Conservation (phyloP, 805 yeast genomes). For the Saccharomycopsis oosterbeekiorum region DNA sequence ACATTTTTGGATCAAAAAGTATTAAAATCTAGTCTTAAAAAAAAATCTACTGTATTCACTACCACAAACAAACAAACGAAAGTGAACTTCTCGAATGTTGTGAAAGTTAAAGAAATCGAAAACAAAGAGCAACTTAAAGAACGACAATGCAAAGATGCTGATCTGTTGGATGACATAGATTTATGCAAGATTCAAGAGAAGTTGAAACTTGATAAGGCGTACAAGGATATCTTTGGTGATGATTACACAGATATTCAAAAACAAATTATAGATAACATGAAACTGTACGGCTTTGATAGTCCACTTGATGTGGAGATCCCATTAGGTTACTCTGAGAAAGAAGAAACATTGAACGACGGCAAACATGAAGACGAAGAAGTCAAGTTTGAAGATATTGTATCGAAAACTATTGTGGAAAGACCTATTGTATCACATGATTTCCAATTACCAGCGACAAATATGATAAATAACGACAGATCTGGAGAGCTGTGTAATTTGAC, state of each 20-base stretch:
- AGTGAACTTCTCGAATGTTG: background rate
- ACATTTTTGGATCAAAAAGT: no score
- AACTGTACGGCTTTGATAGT: background rate
- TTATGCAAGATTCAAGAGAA: background rate
- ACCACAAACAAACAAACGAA: background rate
- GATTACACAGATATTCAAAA: conserved; percentile 11
- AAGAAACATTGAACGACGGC: background rate
- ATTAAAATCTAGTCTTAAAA: background rate
- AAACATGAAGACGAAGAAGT: conserved; percentile 8
- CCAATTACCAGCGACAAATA: background rate
- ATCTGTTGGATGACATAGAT: background rate
- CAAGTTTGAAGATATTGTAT: conserved; percentile 11
- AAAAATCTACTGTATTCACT: background rate
- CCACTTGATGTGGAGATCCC: background rate
- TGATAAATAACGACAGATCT: background rate
- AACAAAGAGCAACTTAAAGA: conserved; percentile 8
- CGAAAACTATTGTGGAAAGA: conserved; percentile 10
- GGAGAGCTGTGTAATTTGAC: background rate
- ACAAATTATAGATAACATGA: conserved; percentile 7
- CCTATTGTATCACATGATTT: background rate
- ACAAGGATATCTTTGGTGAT: conserved; percentile 17
- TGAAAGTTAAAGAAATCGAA: background rate
- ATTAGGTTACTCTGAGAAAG: background rate
- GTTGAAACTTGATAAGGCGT: conserved; percentile 12
- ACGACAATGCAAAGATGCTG: background rate